These are phyloP conservation scores for Blastobotrys parvus DNA, from an alignment of 805 yeast species.

Conservation along the genomic window DNA sequence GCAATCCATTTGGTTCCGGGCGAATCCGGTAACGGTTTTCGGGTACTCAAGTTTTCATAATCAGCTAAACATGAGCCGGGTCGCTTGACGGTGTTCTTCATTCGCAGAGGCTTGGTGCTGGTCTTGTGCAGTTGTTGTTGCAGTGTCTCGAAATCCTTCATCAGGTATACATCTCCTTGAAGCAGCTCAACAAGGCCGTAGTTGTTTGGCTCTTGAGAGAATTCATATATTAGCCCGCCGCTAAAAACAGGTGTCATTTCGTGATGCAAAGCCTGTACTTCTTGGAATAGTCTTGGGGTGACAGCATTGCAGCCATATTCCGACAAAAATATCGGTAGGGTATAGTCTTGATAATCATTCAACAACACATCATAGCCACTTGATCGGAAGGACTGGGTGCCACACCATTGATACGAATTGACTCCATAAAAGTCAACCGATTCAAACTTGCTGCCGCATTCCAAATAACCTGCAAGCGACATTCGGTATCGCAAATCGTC, in stretches of 20 bases:
- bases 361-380: constrained; percentile 72
- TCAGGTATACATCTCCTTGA: constrained; percentile 34
- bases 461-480: constrained; percentile 70
- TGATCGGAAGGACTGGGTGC: constrained; percentile 69
- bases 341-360: constrained; percentile 55
- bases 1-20: constrained; percentile 27
- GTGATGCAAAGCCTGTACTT: constrained; percentile 61
- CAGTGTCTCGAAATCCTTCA: constrained; percentile 46
- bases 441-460: constrained; percentile 54
- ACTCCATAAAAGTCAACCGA: constrained; percentile 69
- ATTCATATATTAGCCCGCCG: constrained; percentile 83
- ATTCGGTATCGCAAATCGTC: constrained; percentile 76
- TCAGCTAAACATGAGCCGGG: constrained; percentile 11
- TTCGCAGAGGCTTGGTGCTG: neutral
- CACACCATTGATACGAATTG: constrained; percentile 80
- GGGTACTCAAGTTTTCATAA: constrained; percentile 21
- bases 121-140: constrained; percentile 15
- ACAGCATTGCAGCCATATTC: constrained; percentile 90
- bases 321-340: constrained; percentile 78
- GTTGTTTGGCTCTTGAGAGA: constrained; percentile 66
- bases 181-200: constrained; percentile 63
- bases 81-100: constrained; percentile 4
- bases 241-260: constrained; percentile 71
- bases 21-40: constrained; percentile 24
- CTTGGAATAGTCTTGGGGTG: constrained; percentile 70